Base-by-base conservation (phyloP, 148 eudicot genomes). In the Vaccinium corymbosum region DNA sequence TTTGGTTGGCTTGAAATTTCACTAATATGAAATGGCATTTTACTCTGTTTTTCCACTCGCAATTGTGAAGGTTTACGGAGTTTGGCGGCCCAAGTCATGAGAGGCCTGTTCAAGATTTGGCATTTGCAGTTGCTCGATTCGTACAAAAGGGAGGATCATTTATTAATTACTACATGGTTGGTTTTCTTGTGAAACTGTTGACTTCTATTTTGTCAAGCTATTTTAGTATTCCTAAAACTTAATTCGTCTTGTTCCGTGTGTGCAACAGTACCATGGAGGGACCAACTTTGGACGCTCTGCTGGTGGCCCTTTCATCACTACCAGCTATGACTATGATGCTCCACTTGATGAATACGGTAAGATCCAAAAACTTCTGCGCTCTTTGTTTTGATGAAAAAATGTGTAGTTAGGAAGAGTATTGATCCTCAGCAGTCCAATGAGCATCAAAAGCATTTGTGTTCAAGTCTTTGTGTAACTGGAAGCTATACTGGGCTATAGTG, bases 261-360 rank as follows among this genome's bases (percentile, higher is more conserved):
- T 85, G 73, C 70, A 87, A 85, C 84, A 95, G 98, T 95, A 91
- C 84, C 98, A 95, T 79, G 98, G 98, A 35, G 98, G 98, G 80
- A 95, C 98, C 27, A 95, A 95, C 84, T 95, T 95, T 25, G 98
- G 98, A 42, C 90, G 98, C 64, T 88, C 98, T 29, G 94, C 98
- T 56, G 98, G 98, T 61, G 98, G 98, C 77, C 98, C 98, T 55
- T 95, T 95, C 85, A 87, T 95, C 76, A 92, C 95, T n/a, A 95
- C 98, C 61, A 94, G 94, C 90, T 95, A 95, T 76, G 98, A 95
- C 88, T 95, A 95, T 79, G 94, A 95, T 88, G 97, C 98, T 87
- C 98, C 98, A 70, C 91, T 95, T 76, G 98, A 95, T 84, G 98
- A 95, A 90, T 95, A 93, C 75, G 98, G 98, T 95, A 85, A 88